phyloP scores from a whole-genome alignment of 1,284 basidiomycete genomes.

The Sphaerobolus stellatus region DNA sequence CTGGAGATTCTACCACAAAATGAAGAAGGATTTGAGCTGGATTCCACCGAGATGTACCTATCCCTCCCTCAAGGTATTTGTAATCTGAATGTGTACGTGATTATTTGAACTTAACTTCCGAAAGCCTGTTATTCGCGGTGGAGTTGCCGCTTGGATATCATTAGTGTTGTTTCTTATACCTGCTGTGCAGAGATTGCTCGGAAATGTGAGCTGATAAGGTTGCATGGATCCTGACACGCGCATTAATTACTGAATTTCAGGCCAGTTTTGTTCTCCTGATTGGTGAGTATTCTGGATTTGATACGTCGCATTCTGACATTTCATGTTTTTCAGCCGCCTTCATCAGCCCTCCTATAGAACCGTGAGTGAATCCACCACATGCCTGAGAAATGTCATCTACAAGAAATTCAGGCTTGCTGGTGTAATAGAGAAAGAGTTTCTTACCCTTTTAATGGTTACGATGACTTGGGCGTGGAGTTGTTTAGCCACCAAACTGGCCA shows the following conservation, averaged over 20 bases:
- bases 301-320: neutral
- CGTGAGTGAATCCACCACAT: no score
- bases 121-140: slow-evolving; percentile 66
- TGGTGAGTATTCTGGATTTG: slow-evolving; percentile 38
- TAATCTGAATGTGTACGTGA: neutral
- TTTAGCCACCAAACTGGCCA: slow-evolving; percentile 64
- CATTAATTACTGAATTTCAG: slow-evolving; percentile 29
- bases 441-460: slow-evolving; percentile 54
- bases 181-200: slow-evolving; percentile 49
- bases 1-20: no score
- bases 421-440: slow-evolving; percentile 67
- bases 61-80: neutral
- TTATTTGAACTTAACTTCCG: neutral
- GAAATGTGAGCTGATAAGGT: slow-evolving; percentile 51
- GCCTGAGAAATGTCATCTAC: neutral
- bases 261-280: slow-evolving; percentile 69
- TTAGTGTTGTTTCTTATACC: slow-evolving; percentile 65
- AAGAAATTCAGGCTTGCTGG: slow-evolving; percentile 21
- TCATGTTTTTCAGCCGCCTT: slow-evolving; percentile 48
- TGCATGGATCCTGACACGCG: neutral
- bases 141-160: slow-evolving; percentile 63
- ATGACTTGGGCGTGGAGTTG: slow-evolving; percentile 71
- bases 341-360: slow-evolving; percentile 66
- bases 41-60: slow-evolving; percentile 5
- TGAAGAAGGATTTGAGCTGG: neutral